phyloP scores from a whole-genome alignment of 169 alveolate genomes.

The Plasmodium vivax region DNA sequence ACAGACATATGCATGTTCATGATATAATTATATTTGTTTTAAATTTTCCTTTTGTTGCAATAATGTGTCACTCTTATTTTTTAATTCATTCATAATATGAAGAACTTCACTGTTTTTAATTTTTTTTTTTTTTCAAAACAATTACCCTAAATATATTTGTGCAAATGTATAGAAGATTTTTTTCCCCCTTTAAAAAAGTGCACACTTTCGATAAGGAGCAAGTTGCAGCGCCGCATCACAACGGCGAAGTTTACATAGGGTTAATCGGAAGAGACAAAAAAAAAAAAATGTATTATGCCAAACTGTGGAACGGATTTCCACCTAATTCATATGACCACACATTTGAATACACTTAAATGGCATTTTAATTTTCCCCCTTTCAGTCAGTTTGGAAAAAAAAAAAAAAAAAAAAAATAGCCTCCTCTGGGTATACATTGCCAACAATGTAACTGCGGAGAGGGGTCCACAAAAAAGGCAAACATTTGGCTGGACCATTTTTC shows the following conservation, averaged over 20 bases:
- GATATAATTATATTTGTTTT: conserved; percentile 46
- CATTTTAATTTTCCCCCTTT: background rate
- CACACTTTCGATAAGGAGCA: background rate
- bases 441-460: background rate
- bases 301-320: background rate
- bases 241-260: background rate
- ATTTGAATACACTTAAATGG: background rate
- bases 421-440: background rate
- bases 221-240: background rate
- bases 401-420: background rate
- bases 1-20: conserved; percentile 13
- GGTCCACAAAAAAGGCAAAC: background rate
- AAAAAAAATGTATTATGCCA: background rate
- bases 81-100: conserved; percentile 58
- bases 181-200: background rate
- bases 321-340: background rate
- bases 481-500: background rate
- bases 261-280: background rate
- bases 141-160: conserved; percentile 25
- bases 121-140: conserved; percentile 42
- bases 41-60: conserved; percentile 26
- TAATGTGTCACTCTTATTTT: conserved; percentile 2
- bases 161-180: conserved; percentile 9
- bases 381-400: background rate
- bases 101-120: conserved; percentile 20